A percentile compares a stretch with the other conserved stretches of the same genome.
Conservation (phyloP, 495 filamentous ascomycete genomes). For the Xylaria venustula region DNA sequence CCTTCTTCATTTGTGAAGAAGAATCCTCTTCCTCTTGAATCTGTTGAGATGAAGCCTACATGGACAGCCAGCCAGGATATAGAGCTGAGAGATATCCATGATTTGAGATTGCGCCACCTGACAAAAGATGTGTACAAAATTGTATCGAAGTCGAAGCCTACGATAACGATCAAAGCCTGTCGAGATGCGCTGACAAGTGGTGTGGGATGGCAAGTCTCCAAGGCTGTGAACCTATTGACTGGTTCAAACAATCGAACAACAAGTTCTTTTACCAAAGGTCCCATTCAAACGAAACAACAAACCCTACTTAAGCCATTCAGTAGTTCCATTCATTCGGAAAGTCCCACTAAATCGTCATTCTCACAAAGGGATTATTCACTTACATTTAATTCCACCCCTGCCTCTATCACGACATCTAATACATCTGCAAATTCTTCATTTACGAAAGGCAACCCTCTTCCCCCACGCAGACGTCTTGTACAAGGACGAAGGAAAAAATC, state of each 20-base stretch:
- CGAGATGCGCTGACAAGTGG: constrained; percentile 27
- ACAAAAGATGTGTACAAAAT: constrained; percentile 30
- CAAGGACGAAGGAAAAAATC: constrained; percentile 21
- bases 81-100: constrained; percentile 25
- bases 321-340: not conserved
- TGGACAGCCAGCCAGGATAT: constrained; percentile 16
- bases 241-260: constrained; percentile 7
- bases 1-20: constrained; percentile 60
- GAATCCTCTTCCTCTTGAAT: constrained; percentile 13
- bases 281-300: constrained; percentile 5
- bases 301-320: not conserved
- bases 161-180: constrained; percentile 23
- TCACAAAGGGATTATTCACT: constrained; percentile 11
- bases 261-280: not conserved
- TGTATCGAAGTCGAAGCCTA: constrained; percentile 19
- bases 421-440: constrained; percentile 3
- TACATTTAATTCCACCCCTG: constrained; percentile 2
- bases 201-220: constrained; percentile 26
- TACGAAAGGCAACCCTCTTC: constrained; percentile 9
- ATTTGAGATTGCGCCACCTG: constrained; percentile 26
- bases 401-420: not conserved
- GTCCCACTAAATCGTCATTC: not conserved
- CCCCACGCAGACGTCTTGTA: constrained; percentile 22
- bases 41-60: constrained; percentile 11
- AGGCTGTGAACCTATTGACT: constrained; percentile 22